phyloP scores from a whole-genome alignment of 2,329 filamentous ascomycete genomes.

The Phialophora tarda region DNA sequence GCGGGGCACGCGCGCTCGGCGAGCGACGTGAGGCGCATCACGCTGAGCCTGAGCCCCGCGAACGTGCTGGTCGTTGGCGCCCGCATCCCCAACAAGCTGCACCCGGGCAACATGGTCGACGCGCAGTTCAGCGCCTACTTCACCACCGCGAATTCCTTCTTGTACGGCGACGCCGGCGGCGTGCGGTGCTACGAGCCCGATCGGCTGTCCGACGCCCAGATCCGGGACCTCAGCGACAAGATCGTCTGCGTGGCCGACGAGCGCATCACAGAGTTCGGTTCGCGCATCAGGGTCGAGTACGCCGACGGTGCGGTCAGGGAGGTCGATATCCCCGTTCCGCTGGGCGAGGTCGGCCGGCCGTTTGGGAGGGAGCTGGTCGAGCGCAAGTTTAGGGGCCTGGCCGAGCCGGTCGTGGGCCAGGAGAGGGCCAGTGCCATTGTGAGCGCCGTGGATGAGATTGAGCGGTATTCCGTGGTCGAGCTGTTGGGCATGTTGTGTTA shows the following conservation, averaged over 20 bases:
- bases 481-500: constrained; percentile 9
- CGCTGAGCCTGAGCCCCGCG: constrained; percentile 27
- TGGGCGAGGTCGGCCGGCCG: constrained; percentile 37
- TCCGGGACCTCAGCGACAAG: constrained; percentile 32
- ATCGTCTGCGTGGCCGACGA: constrained; percentile 33
- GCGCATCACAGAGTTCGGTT: constrained; percentile 29
- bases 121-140: constrained; percentile 47
- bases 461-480: constrained; percentile 28
- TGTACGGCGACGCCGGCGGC: constrained; percentile 33
- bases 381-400: constrained; percentile 36
- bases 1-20: constrained; percentile 6
- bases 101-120: constrained; percentile 46
- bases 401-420: constrained; percentile 29
- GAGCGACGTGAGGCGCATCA: constrained; percentile 28
- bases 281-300: constrained; percentile 32
- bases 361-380: constrained; percentile 37
- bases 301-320: constrained; percentile 27
- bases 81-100: constrained; percentile 45
- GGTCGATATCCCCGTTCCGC: constrained; percentile 33
- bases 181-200: constrained; percentile 30
- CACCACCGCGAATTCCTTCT: constrained; percentile 41
- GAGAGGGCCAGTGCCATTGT: constrained; percentile 20
- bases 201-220: constrained; percentile 27
- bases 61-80: constrained; percentile 43
- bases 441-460: constrained; percentile 39